These are phyloP conservation scores for Pulveroboletus sp. DNA, from an alignment of 768 basidiomycete species.

Conservation along the genomic window DNA sequence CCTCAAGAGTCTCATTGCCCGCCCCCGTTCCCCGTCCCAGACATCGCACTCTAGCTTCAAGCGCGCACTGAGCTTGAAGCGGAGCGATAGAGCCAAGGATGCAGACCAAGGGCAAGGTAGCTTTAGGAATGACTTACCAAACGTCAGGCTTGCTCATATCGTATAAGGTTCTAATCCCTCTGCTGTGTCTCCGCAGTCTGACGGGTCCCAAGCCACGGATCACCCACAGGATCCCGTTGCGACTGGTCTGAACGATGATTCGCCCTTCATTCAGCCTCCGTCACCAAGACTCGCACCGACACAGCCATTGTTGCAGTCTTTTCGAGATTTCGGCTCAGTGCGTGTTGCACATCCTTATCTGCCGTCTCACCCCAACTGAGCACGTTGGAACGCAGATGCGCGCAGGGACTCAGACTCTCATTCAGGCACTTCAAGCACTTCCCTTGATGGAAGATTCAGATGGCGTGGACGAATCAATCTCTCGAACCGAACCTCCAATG, in stretches of 20 bases:
- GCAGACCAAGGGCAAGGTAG: constrained; percentile 31
- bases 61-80: constrained; percentile 54
- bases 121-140: constrained; percentile 17
- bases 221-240: constrained; percentile 7
- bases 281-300: constrained; percentile 51
- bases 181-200: constrained; percentile 22
- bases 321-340: constrained; percentile 71
- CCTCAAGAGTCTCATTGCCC: constrained; percentile 52
- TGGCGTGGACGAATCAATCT: constrained; percentile 58
- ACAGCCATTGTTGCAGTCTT: constrained; percentile 47
- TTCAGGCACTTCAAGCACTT: constrained; percentile 82
- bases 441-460: constrained; percentile 72
- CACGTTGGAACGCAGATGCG: constrained; percentile 56
- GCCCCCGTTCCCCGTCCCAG: constrained; percentile 28
- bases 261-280: constrained; percentile 69
- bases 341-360: constrained; percentile 26
- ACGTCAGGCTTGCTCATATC: constrained; percentile 9
- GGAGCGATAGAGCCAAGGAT: constrained; percentile 48
- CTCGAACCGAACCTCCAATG: constrained; percentile 36
- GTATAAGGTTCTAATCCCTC: constrained; percentile 10
- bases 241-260: constrained; percentile 40
- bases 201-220: constrained; percentile 6
- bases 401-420: constrained; percentile 82
- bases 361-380: neutral
- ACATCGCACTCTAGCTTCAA: constrained; percentile 38